Percentiles rank a stretch among this genome's conserved stretches.
Evolutionary conservation across 345 rosid genomes (phyloP).

Genomic region (Populus ilicifolia): DNA sequence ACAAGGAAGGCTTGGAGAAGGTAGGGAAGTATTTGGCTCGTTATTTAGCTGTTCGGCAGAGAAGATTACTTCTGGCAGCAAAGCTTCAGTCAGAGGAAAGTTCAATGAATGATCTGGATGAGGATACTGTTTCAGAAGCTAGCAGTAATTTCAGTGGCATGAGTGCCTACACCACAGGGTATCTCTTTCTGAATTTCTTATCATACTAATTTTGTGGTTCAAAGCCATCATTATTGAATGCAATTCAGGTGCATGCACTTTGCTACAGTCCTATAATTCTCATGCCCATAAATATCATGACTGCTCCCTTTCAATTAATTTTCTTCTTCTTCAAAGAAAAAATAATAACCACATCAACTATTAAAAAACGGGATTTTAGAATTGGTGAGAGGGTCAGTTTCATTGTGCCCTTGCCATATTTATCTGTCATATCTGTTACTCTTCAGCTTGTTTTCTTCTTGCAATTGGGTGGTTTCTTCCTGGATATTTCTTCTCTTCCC

Average conservation of each 20-base stretch:
- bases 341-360: not conserved
- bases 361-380: not conserved
- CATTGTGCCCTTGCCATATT: not conserved
- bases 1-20: conserved; percentile 75
- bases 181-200: conserved; percentile 15
- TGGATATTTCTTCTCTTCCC: not conserved
- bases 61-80: conserved; percentile 86
- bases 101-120: conserved; percentile 62
- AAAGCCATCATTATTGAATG: not conserved
- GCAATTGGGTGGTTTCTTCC: not conserved
- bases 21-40: conserved; percentile 90
- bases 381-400: not conserved
- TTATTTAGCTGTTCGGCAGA: conserved; percentile 91
- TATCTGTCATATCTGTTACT: not conserved
- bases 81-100: conserved; percentile 77
- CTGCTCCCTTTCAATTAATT: too few relatives aligned
- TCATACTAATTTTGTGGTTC: not conserved
- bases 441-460: not conserved
- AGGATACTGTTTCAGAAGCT: conserved; percentile 88
- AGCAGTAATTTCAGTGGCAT: conserved; percentile 91
- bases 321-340: not conserved
- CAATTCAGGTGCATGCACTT: not conserved
- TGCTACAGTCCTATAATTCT: not conserved
- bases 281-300: not conserved
- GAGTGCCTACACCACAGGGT: conserved; percentile 95